Conservation (phyloP, 106 monocot genomes). For the Apostasia ramifera region DNA sequence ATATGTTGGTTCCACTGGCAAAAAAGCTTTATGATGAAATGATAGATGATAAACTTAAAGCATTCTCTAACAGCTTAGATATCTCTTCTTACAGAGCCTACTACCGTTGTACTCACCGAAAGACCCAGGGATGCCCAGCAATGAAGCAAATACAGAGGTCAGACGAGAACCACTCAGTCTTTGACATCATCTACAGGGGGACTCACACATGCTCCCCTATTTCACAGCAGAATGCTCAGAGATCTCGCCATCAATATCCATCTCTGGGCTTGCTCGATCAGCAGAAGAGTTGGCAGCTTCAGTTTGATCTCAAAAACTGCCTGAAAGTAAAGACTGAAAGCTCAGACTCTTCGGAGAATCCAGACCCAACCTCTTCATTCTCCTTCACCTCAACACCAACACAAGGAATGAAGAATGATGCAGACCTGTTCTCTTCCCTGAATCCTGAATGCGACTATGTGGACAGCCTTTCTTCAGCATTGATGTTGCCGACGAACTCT, state of each 20-base stretch:
- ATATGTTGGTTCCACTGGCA: no score
- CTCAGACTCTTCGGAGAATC: neutral
- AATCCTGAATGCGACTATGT: no score
- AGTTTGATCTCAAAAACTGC: conserved; percentile 17
- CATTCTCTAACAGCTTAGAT: neutral
- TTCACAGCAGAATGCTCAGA: neutral
- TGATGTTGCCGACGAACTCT: neutral
- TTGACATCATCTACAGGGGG: conserved; percentile 31
- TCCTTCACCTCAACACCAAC: neutral
- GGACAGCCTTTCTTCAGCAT: neutral
- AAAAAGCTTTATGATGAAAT: neutral
- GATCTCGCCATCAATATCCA: neutral
- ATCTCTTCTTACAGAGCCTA: conserved; percentile 17
- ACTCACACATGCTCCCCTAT: conserved; percentile 23
- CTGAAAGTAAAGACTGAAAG: conserved; percentile 27
- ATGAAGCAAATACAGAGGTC: conserved; percentile 44
- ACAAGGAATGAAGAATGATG: neutral
- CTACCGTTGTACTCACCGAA: conserved; percentile 33
- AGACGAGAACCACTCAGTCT: conserved; percentile 19
- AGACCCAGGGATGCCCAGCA: conserved; percentile 33
- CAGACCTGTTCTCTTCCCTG: neutral
- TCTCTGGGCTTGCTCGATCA: neutral
- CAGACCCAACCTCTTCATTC: neutral
- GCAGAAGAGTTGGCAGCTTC: conserved; percentile 1
- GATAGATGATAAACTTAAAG: neutral